phyloP scores from a whole-genome alignment of 306 rosid species.

The Medicago ruthenica region DNA sequence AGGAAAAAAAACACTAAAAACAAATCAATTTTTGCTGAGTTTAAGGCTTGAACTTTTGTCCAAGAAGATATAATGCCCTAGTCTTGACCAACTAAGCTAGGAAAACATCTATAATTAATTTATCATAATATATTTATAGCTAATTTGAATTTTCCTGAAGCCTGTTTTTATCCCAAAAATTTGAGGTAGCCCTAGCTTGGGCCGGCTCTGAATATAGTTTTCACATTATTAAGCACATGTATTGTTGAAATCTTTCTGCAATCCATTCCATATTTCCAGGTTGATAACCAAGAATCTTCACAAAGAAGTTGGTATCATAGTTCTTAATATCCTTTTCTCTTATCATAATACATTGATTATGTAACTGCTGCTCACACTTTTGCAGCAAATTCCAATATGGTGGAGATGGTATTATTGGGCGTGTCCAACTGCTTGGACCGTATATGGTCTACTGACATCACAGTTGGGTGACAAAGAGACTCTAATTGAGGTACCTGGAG shows the following conservation, averaged over 20 bases:
- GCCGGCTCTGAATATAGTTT: neutral
- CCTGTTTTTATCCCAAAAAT: too few species aligned
- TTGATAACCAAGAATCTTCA: neutral
- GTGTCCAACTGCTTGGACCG: slow-evolving; percentile 61
- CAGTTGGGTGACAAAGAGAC: slow-evolving; percentile 56
- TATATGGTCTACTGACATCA: slow-evolving; percentile 62
- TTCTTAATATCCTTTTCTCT: neutral
- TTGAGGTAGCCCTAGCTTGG: too few species aligned
- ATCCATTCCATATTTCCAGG: neutral
- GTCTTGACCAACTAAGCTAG: too few species aligned
- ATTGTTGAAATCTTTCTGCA: slow-evolving; percentile 10
- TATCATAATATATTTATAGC: too few species aligned
- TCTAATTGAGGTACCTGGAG: slow-evolving; percentile 49
- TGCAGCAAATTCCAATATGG: slow-evolving; percentile 73
- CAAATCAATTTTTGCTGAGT: too few species aligned
- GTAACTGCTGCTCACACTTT: neutral
- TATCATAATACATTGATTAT: slow-evolving; percentile 1
- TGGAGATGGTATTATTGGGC: slow-evolving; percentile 73
- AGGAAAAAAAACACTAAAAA: too few species aligned
- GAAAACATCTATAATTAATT: too few species aligned
- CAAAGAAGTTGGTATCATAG: neutral
- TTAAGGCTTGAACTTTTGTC: too few species aligned
- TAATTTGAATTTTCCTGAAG: too few species aligned
- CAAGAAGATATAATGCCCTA: too few species aligned
- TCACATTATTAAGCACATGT: slow-evolving; percentile 5